Conservation (phyloP, 2,329 filamentous ascomycete genomes). For the Hypoxylon sp. region DNA sequence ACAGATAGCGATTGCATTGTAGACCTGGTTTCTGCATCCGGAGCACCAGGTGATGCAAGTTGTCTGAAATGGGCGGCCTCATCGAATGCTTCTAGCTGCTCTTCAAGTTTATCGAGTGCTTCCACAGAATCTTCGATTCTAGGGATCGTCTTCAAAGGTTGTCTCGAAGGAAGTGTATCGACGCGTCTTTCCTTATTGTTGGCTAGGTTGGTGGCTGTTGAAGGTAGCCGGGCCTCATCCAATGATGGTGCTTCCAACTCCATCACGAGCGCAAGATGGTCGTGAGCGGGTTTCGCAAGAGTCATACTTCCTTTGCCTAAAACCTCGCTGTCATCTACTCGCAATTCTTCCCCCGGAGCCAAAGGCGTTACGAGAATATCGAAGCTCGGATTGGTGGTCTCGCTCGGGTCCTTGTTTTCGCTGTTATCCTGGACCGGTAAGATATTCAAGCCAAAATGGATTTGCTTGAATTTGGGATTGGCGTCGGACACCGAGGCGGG, state of each 20-base stretch:
- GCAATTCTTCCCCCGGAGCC: conserved; percentile 42
- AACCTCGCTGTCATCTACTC: conserved; percentile 31
- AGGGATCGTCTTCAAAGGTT: conserved; percentile 50
- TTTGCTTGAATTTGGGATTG: conserved; percentile 43
- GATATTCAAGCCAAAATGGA: conserved; percentile 66
- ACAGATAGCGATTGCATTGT: conserved; percentile 27
- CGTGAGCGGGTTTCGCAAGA: conserved; percentile 27
- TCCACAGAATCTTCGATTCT: conserved; percentile 74
- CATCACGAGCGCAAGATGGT: conserved; percentile 38
- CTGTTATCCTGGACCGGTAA: conserved; percentile 54
- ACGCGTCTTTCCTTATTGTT: conserved; percentile 52
- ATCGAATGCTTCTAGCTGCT: conserved; percentile 68
- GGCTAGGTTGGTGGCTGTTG: conserved; percentile 45
- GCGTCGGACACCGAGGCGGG: conserved; percentile 28
- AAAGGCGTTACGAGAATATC: conserved; percentile 55
- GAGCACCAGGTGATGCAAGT: conserved; percentile 36
- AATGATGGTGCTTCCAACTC: conserved; percentile 14
- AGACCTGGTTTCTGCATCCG: conserved; percentile 24
- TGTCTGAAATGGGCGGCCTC: conserved; percentile 45
- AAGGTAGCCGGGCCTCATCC: conserved; percentile 28
- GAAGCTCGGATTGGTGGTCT: conserved; percentile 55
- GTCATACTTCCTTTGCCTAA: conserved; percentile 39
- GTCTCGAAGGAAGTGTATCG: conserved; percentile 52
- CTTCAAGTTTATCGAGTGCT: conserved; percentile 71
- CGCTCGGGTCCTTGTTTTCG: conserved; percentile 40